These are phyloP conservation scores for Termitomyces sp. DNA, from an alignment of 768 basidiomycete genomes.

Conservation along the genomic window DNA sequence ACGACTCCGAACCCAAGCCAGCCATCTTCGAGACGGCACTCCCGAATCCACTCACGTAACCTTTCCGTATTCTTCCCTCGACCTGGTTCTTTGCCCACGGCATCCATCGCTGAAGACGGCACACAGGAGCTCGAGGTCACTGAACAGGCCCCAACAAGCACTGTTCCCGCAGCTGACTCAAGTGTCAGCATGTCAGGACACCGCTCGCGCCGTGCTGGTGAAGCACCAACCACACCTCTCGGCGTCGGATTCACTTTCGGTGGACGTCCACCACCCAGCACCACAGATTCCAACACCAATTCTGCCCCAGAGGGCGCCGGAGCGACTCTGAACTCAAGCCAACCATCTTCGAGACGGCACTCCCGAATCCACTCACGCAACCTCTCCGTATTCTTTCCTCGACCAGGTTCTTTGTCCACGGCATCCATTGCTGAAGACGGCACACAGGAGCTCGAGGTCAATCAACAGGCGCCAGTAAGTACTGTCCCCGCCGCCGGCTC, in stretches of 20 bases:
- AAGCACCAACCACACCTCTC: constrained; percentile 32
- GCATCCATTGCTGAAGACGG: constrained; percentile 67
- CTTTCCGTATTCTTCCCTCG: constrained; percentile 88
- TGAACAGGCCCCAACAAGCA: constrained; percentile 41
- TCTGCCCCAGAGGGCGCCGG: constrained; percentile 19
- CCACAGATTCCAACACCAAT: constrained; percentile 15
- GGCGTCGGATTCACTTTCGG: constrained; percentile 63
- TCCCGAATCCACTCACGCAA: constrained; percentile 84
- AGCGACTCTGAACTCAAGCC: not conserved
- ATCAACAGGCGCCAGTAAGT: constrained; percentile 42
- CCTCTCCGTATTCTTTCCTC: constrained; percentile 86
- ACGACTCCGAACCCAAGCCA: constrained; percentile 1
- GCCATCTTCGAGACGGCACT: constrained; percentile 35
- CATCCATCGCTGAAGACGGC: constrained; percentile 66
- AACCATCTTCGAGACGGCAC: constrained; percentile 33
- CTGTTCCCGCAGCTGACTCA: constrained; percentile 37
- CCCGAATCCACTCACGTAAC: constrained; percentile 84
- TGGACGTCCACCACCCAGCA: constrained; percentile 36
- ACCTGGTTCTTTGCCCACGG: constrained; percentile 55
- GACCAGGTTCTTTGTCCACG: constrained; percentile 57
- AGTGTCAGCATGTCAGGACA: constrained; percentile 35
- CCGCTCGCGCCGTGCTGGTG: constrained; percentile 15
- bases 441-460: constrained; percentile 42
- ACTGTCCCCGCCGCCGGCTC: constrained; percentile 38
- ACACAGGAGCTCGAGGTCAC: constrained; percentile 44